These are phyloP conservation scores for Lodderomyces pseudojiufengensis DNA, from an alignment of 1,139 yeast species.

Conservation along the genomic window DNA sequence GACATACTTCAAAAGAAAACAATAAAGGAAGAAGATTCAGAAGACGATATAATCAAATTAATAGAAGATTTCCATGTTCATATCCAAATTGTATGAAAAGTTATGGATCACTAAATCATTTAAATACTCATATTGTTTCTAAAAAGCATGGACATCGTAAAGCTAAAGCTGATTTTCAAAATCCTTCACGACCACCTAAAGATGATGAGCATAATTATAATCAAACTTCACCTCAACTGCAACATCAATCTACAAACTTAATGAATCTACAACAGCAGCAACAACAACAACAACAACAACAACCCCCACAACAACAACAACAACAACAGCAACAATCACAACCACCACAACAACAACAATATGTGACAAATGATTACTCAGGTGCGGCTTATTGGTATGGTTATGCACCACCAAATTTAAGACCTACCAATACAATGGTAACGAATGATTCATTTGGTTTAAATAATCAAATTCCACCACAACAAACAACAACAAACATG, in stretches of 20 bases:
- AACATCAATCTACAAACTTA: slow-evolving; percentile 4
- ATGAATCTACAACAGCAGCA: slow-evolving; percentile 1
- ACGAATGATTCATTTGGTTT: not conserved
- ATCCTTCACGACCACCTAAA: slow-evolving; percentile 10
- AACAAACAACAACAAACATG: slow-evolving; percentile 3
- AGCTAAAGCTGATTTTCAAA: slow-evolving; percentile 60
- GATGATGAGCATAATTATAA: slow-evolving; percentile 4
- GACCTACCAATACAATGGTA: slow-evolving; percentile 8
- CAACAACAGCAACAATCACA: slow-evolving; percentile 4
- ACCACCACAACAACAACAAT: slow-evolving; percentile 9
- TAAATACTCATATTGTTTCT: slow-evolving; percentile 71
- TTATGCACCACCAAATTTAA: slow-evolving; percentile 11
- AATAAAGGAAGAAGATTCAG: slow-evolving; percentile 49
- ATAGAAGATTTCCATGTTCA: slow-evolving; percentile 61
- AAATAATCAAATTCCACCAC: slow-evolving; percentile 3
- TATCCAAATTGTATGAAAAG: slow-evolving; percentile 62
- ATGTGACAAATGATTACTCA: slow-evolving; percentile 10
- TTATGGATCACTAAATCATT: slow-evolving; percentile 73
- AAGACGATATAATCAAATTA: slow-evolving; percentile 66
- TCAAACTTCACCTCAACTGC: slow-evolving; percentile 7
- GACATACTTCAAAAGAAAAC: slow-evolving; percentile 13
- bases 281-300: slow-evolving; percentile 6
- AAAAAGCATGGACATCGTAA: slow-evolving; percentile 72
- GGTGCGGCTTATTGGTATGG: slow-evolving; percentile 17
- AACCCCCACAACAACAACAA: slow-evolving; percentile 3